Evolutionary conservation across 1,284 basidiomycete genomes (phyloP).

Genomic region (Cutaneotrichosporon spelunceum): DNA sequence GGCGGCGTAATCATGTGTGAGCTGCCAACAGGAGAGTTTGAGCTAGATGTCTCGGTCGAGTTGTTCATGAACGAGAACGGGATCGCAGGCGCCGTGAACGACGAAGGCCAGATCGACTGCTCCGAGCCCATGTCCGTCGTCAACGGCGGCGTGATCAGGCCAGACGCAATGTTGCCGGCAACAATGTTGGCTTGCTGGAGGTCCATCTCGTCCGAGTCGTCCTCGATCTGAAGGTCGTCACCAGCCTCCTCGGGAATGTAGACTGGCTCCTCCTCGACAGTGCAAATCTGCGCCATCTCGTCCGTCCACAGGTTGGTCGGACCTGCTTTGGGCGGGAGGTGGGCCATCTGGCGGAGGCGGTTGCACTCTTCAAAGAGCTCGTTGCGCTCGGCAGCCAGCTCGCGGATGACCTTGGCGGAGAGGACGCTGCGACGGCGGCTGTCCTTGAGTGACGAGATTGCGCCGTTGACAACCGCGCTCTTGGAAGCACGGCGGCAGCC

Average conservation of each 20-base stretch:
- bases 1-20: slow-evolving; percentile 36
- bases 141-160: slow-evolving; percentile 35
- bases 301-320: slow-evolving; percentile 49
- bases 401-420: slow-evolving; percentile 70
- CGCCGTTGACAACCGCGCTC: slow-evolving; percentile 88
- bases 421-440: slow-evolving; percentile 73
- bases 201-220: slow-evolving; percentile 36
- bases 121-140: slow-evolving; percentile 31
- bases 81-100: slow-evolving; percentile 15
- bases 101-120: slow-evolving; percentile 11
- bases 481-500: slow-evolving; percentile 88
- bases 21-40: slow-evolving; percentile 29
- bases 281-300: slow-evolving; percentile 46
- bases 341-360: slow-evolving; percentile 74
- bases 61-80: slow-evolving; percentile 36
- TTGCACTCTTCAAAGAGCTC: slow-evolving; percentile 77
- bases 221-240: slow-evolving; percentile 39
- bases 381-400: slow-evolving; percentile 71
- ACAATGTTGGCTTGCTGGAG: slow-evolving; percentile 26
- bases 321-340: slow-evolving; percentile 60
- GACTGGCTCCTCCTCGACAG: slow-evolving; percentile 51
- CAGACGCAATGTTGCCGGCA: slow-evolving; percentile 21
- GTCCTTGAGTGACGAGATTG: slow-evolving; percentile 76
- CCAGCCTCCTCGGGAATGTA: slow-evolving; percentile 40
- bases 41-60: slow-evolving; percentile 23